These are phyloP conservation scores for Botrytis fragariae DNA, from an alignment of 2,329 filamentous ascomycete species.

Conservation along the genomic window DNA sequence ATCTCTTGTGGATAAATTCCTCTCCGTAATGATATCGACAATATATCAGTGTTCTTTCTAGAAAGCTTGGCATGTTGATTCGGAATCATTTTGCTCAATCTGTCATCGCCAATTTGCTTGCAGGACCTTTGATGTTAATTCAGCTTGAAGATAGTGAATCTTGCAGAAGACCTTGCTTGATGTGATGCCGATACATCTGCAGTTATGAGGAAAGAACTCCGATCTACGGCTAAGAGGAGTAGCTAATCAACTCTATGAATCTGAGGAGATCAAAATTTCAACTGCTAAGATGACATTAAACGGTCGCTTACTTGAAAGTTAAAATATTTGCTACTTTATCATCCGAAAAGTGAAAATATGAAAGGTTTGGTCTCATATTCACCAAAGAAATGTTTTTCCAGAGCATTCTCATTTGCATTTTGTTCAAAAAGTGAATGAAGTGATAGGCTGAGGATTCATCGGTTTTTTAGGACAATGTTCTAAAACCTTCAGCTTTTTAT, in stretches of 20 bases:
- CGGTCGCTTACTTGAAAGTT: not conserved
- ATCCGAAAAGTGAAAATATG: not conserved
- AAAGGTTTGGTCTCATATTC: not conserved
- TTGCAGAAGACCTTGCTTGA: not conserved
- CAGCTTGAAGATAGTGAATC: not conserved
- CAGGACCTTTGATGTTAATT: not conserved
- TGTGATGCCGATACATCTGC: not conserved
- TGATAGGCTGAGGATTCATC: not conserved
- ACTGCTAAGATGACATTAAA: not conserved
- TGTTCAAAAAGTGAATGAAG: not conserved
- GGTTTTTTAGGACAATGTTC: not conserved
- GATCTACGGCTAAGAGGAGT: not conserved
- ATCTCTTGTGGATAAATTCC: not conserved
- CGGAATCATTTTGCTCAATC: rapidly evolving
- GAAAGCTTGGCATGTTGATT: not conserved
- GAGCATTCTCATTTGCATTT: not conserved
- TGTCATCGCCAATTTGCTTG: not conserved
- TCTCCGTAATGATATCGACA: not conserved
- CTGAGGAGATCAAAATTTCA: rapidly evolving
- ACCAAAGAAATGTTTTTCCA: not conserved
- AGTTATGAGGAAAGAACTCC: not conserved
- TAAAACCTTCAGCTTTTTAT: not conserved
- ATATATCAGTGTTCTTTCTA: not conserved
- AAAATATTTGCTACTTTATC: rapidly evolving
- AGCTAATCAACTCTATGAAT: not conserved